These are phyloP conservation scores for Puccinia polysora DNA, from an alignment of 1,284 basidiomycete genomes.

Conservation along the genomic window DNA sequence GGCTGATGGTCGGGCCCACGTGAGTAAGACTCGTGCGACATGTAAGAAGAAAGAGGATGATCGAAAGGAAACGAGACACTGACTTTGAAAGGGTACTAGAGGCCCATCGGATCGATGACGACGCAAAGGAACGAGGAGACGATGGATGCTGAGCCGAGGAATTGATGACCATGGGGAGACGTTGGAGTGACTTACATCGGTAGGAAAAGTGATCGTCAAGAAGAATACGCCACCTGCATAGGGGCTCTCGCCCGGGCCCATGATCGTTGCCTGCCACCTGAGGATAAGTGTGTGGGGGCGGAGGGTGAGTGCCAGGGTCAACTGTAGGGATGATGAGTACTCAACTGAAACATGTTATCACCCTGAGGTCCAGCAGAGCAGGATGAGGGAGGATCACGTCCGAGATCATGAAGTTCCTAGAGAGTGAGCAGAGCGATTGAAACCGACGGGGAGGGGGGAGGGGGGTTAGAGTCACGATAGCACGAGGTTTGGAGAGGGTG, in stretches of 20 bases:
- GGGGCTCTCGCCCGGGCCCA: constrained; percentile 94
- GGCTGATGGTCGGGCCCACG: constrained; percentile 56
- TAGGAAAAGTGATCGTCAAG: constrained; percentile 73
- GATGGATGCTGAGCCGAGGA: too few relatives aligned
- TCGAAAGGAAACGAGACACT: constrained; percentile 47
- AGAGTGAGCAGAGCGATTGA: too few relatives aligned
- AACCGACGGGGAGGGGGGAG: not conserved
- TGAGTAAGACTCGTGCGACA: not conserved
- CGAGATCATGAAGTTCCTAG: constrained; percentile 94
- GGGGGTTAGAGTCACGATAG: constrained; percentile 27
- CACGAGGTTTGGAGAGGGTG: not conserved
- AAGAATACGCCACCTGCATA: constrained; percentile 80
- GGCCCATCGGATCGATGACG: not conserved
- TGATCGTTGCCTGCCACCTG: constrained; percentile 84
- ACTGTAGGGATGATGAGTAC: not conserved
- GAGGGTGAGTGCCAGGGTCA: not conserved
- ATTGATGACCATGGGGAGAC: not conserved
- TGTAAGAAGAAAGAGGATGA: too few relatives aligned
- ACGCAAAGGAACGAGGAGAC: not conserved
- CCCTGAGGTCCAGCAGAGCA: constrained; percentile 94
- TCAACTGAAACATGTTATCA: constrained; percentile 87
- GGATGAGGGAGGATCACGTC: constrained; percentile 91
- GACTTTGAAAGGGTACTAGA: constrained; percentile 76
- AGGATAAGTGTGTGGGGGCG: not conserved
- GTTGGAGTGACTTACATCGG: constrained; percentile 58